Percentiles rank a stretch among this genome's conserved stretches.
phyloP scores from a whole-genome alignment of 1,284 basidiomycete species.

The Binderoboletus segoi region DNA sequence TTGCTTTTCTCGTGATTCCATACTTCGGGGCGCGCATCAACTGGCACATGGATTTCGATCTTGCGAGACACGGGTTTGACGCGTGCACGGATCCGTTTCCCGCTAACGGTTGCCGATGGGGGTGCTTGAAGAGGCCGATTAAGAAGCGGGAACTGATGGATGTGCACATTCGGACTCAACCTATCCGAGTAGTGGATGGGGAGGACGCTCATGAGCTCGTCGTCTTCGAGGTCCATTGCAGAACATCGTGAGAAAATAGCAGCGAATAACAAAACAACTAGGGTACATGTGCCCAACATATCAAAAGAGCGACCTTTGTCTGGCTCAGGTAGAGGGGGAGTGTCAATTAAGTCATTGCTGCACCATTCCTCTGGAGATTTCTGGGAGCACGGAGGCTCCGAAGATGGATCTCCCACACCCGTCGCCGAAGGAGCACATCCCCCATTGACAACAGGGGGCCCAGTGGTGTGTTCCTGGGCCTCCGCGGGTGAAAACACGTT shows the following conservation, averaged over 20 bases:
- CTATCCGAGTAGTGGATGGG: constrained; percentile 71
- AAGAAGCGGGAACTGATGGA: constrained; percentile 79
- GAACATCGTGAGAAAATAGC: constrained; percentile 18
- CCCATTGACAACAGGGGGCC: too few relatives aligned
- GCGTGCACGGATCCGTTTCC: constrained; percentile 74
- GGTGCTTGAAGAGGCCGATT: constrained; percentile 72
- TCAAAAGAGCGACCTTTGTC: too few relatives aligned
- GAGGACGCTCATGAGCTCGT: constrained; percentile 63
- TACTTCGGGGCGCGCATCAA: constrained; percentile 73
- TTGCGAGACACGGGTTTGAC: constrained; percentile 62
- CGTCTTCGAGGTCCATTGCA: constrained; percentile 36
- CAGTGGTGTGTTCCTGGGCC: too few relatives aligned
- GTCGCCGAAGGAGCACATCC: constrained; percentile 5
- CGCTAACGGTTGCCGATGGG: constrained; percentile 67
- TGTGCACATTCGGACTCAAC: constrained; percentile 62
- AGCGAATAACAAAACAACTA: constrained; percentile 2
- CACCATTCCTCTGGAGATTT: constrained; percentile 7
- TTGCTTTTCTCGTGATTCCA: constrained; percentile 72
- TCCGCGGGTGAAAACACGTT: constrained; percentile 10
- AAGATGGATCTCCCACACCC: constrained; percentile 5
- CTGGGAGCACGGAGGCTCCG: neutral
- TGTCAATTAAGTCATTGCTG: constrained; percentile 3
- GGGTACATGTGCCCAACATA: neutral
- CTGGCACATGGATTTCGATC: constrained; percentile 76
- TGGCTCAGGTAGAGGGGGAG: too few relatives aligned